phyloP scores from a whole-genome alignment of 495 filamentous ascomycete species.

The Pseudoneurospora amorphoporcata region DNA sequence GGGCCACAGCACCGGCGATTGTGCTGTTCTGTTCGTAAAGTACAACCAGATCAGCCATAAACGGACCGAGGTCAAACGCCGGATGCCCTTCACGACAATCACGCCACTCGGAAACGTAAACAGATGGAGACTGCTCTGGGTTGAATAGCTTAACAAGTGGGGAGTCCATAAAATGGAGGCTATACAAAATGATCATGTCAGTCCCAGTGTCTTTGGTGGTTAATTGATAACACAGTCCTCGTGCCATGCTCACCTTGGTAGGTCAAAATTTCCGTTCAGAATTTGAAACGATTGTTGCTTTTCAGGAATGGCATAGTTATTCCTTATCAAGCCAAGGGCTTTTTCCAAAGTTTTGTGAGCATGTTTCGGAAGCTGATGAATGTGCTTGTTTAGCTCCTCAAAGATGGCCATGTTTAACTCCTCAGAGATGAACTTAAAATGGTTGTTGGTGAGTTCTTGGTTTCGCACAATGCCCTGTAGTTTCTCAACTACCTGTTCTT shows the following conservation, averaged over 20 bases:
- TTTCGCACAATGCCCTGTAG: not conserved
- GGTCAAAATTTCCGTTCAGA: not conserved
- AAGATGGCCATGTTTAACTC: not conserved
- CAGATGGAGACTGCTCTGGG: not conserved
- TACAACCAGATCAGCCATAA: not conserved
- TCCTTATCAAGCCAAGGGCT: not conserved
- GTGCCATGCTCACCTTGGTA: not conserved
- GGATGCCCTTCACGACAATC: not conserved
- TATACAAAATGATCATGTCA: not conserved
- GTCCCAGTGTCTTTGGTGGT: not conserved
- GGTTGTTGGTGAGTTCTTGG: not conserved
- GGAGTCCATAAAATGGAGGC: not conserved
- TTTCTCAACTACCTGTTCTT: not conserved
- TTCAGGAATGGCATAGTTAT: not conserved
- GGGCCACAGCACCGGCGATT: not conserved
- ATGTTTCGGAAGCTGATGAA: not conserved
- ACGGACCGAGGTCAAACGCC: not conserved
- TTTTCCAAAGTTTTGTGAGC: not conserved
- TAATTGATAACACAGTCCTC: not conserved
- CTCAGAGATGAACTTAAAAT: not conserved
- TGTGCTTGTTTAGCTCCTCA: not conserved
- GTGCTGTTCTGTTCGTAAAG: not conserved
- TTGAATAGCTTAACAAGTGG: not conserved
- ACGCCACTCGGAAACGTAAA: not conserved
- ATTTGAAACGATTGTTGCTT: not conserved